These are phyloP conservation scores for Ascochyta pisi DNA, from an alignment of 2,329 filamentous ascomycete species.

Conservation along the genomic window DNA sequence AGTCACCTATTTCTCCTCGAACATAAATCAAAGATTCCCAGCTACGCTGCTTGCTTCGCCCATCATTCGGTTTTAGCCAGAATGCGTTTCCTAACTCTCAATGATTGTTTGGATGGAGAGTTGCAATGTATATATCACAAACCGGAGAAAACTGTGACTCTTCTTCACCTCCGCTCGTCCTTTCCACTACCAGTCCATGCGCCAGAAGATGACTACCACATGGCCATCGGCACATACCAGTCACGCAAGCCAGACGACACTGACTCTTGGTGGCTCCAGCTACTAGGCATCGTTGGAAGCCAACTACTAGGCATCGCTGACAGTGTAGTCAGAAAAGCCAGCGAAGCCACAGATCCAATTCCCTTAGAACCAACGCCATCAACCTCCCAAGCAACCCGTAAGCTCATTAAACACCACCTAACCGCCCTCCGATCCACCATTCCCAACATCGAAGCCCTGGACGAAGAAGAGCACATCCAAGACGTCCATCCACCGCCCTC, in stretches of 20 bases:
- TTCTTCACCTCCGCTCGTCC: not conserved
- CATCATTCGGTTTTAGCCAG: too few relatives aligned
- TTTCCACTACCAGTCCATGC: not conserved
- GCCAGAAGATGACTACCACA: not conserved
- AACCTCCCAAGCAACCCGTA: not conserved
- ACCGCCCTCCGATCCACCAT: not conserved
- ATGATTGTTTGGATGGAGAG: not conserved
- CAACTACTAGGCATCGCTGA: not conserved
- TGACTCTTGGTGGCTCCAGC: slow-evolving; percentile 1
- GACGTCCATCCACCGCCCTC: not conserved
- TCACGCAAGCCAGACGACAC: not conserved
- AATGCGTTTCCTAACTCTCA: slow-evolving; percentile 2
- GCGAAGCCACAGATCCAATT: not conserved
- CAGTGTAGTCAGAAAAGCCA: not conserved
- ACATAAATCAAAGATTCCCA: too few relatives aligned
- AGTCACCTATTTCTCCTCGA: too few relatives aligned
- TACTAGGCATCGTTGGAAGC: not conserved
- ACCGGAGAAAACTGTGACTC: not conserved
- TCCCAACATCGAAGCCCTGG: not conserved
- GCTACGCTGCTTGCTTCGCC: too few relatives aligned
- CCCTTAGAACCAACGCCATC: not conserved
- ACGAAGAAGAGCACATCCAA: slow-evolving; percentile 3
- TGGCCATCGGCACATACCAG: not conserved
- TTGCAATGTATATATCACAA: slow-evolving; percentile 5
- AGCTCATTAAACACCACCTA: not conserved